Conservation (phyloP, 2,329 filamentous ascomycete species). For the Bisporella sp. region DNA sequence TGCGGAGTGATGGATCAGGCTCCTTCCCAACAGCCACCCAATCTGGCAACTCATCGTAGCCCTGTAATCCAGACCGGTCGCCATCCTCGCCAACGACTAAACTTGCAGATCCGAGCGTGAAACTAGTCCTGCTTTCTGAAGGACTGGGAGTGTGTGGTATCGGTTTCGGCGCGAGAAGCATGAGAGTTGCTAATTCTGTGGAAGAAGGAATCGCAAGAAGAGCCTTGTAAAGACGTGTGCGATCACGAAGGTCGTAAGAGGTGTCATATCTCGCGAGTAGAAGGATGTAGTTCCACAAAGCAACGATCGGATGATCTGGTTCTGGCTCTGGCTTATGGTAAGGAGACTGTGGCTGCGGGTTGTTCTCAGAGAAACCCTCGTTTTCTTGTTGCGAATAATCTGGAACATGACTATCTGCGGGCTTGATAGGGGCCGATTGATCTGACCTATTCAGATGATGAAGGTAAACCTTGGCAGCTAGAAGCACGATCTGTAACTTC, state of each 20-base stretch:
- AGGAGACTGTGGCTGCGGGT: constrained; percentile 10
- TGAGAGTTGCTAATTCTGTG: constrained; percentile 78
- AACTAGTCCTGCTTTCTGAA: constrained; percentile 72
- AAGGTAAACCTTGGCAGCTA: constrained; percentile 95
- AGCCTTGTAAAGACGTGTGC: constrained; percentile 79
- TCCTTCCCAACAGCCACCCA: constrained; percentile 81
- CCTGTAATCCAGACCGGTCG: constrained; percentile 65
- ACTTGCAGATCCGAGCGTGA: constrained; percentile 76
- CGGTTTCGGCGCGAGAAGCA: constrained; percentile 89
- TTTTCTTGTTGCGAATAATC: constrained; percentile 15
- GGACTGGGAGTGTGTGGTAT: constrained; percentile 87
- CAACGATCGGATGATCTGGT: constrained; percentile 59
- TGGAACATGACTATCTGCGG: constrained; percentile 7
- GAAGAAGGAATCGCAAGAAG: constrained; percentile 68
- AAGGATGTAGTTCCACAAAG: constrained; percentile 79
- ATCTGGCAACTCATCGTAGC: constrained; percentile 72
- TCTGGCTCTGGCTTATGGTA: constrained; percentile 18
- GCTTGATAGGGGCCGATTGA: constrained; percentile 31
- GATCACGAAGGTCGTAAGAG: constrained; percentile 90
- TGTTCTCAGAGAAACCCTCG: constrained; percentile 21
- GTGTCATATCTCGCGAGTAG: constrained; percentile 86
- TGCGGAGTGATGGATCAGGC: constrained; percentile 67
- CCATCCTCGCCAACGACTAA: constrained; percentile 74
- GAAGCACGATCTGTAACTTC: constrained; percentile 83
- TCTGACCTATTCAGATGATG: constrained; percentile 69